These are phyloP conservation scores for Calamus simplicifolius DNA, from an alignment of 176 grass and related monocot species.

Conservation along the genomic window DNA sequence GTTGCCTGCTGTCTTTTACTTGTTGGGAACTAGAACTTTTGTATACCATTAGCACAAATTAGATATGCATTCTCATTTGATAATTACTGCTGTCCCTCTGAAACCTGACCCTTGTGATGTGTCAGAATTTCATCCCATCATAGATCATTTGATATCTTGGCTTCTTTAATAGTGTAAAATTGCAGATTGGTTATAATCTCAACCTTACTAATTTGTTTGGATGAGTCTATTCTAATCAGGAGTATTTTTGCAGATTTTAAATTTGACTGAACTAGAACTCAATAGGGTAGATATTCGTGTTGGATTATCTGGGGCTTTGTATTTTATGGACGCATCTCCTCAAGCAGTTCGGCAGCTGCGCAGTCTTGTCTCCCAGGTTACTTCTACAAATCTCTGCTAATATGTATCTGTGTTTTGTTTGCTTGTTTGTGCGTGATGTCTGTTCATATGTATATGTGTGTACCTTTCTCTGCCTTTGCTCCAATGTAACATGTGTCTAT, in stretches of 20 bases:
- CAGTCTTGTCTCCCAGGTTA: conserved; percentile 93
- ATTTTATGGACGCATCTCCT: conserved; percentile 96
- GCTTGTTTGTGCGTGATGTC: conserved; percentile 2
- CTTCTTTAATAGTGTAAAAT: too few relatives aligned
- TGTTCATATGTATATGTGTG: background rate
- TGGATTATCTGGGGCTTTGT: conserved; percentile 77
- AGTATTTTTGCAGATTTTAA: conserved; percentile 65
- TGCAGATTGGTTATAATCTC: too few relatives aligned
- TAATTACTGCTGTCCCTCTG: too few relatives aligned
- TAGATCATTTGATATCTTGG: too few relatives aligned
- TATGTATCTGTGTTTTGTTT: conserved; percentile 3
- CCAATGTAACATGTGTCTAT: too few relatives aligned
- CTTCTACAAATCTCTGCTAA: conserved; percentile 4
- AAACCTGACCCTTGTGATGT: too few relatives aligned
- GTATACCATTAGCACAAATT: too few relatives aligned
- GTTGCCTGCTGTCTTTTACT: too few relatives aligned
- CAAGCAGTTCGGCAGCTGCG: conserved; percentile 73
- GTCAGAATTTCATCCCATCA: too few relatives aligned
- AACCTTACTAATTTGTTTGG: background rate
- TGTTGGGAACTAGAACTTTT: too few relatives aligned
- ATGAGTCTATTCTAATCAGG: conserved; percentile 11
- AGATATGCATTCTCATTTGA: too few relatives aligned
- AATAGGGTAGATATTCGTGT: conserved; percentile 93
- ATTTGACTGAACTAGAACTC: conserved; percentile 97
- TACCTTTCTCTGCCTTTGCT: too few relatives aligned